Evolutionary conservation across 495 filamentous ascomycete species (phyloP).

Genomic region (Filosporella fistucella): DNA sequence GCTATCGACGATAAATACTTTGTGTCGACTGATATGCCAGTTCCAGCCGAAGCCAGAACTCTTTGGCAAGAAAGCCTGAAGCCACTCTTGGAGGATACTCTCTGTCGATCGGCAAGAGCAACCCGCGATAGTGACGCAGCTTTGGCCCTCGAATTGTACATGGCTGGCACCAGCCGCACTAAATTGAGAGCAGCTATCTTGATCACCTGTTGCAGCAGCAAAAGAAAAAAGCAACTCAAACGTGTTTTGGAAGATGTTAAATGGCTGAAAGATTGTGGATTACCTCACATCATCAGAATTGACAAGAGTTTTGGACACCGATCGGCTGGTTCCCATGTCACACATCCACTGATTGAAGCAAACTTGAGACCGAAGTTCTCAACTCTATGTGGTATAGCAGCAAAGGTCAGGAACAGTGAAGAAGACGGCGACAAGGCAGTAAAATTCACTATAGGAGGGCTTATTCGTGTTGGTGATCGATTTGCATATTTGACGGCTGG

Average conservation of each 20-base stretch:
- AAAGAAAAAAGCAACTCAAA: too few species aligned
- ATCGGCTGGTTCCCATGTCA: too few species aligned
- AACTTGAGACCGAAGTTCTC: too few species aligned
- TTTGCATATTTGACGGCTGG: not conserved
- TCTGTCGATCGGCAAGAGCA: not conserved
- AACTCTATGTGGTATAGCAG: too few species aligned
- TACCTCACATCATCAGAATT: too few species aligned
- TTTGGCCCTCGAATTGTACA: not conserved
- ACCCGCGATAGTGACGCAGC: not conserved
- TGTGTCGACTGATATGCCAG: not conserved
- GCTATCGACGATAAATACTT: not conserved
- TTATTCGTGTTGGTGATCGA: not conserved
- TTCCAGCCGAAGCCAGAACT: not conserved
- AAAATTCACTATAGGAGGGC: not conserved
- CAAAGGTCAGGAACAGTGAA: too few species aligned
- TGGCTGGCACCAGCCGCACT: not conserved
- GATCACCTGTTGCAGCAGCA: not conserved
- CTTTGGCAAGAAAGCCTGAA: not conserved
- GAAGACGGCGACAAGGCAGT: too few species aligned
- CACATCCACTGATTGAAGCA: too few species aligned
- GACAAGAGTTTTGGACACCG: too few species aligned
- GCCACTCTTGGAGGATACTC: not conserved
- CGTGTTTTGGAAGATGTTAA: too few species aligned
- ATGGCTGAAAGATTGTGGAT: too few species aligned
- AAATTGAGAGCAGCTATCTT: not conserved